A percentile compares a stretch with the other conserved stretches of the same genome.
Conservation (phyloP, 2,329 filamentous ascomycete genomes). For the Clarireedia sp. region DNA sequence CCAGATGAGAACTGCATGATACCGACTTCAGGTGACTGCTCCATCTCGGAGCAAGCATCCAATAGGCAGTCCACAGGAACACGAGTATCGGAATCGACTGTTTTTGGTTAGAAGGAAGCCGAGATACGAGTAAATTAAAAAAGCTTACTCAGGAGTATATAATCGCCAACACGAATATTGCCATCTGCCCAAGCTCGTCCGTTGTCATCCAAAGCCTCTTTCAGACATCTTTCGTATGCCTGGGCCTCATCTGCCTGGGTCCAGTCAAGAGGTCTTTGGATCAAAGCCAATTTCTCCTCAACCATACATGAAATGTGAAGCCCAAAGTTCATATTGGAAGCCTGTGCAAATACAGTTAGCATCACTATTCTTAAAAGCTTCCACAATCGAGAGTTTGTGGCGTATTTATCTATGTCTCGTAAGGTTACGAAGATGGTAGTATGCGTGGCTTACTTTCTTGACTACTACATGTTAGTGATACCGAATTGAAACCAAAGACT, state of each 20-base stretch:
- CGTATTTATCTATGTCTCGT: not conserved
- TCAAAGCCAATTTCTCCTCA: constrained; percentile 55
- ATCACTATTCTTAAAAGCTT: not conserved
- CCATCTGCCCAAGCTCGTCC: constrained; percentile 74
- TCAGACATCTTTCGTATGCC: constrained; percentile 58
- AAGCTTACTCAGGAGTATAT: constrained; percentile 56
- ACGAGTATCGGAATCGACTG: constrained; percentile 68
- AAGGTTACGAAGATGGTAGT: not conserved
- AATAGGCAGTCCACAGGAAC: constrained; percentile 70
- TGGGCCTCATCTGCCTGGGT: constrained; percentile 59
- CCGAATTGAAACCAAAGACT: not conserved
- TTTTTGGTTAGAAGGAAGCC: constrained; percentile 12
- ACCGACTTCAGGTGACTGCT: constrained; percentile 68
- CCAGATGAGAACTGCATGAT: constrained; percentile 73
- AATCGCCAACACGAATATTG: constrained; percentile 79
- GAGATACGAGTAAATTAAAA: not conserved
- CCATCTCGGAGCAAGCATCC: constrained; percentile 75
- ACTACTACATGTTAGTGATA: constrained; percentile 19
- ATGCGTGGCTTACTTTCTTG: constrained; percentile 32
- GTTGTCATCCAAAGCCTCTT: constrained; percentile 58
- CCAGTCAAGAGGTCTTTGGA: constrained; percentile 55
- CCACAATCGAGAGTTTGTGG: not conserved
- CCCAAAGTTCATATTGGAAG: constrained; percentile 66
- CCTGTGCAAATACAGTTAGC: constrained; percentile 35
- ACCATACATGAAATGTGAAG: constrained; percentile 61